Evolutionary conservation across 2,329 filamentous ascomycete genomes (phyloP).

Genomic region (Stemphylium lycopersici): DNA sequence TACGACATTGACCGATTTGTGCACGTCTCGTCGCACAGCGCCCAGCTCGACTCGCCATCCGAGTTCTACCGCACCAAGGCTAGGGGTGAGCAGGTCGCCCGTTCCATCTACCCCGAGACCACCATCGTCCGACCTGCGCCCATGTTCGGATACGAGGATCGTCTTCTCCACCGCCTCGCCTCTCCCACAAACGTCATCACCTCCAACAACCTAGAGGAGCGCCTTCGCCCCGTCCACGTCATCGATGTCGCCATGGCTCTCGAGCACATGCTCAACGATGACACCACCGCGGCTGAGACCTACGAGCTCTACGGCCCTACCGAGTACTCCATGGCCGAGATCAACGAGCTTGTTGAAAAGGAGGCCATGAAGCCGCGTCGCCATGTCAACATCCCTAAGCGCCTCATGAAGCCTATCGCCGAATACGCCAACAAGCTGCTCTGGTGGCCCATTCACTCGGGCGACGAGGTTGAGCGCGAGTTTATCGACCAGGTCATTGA

Average conservation of each 20-base stretch:
- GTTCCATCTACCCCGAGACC: conserved; percentile 92
- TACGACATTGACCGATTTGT: conserved; percentile 98
- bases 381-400: conserved; percentile 89
- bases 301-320: conserved; percentile 94
- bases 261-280: conserved; percentile 88
- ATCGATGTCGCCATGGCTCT: conserved; percentile 90
- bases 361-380: conserved; percentile 90
- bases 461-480: conserved; percentile 88
- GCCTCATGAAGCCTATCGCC: conserved; percentile 75
- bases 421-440: conserved; percentile 77
- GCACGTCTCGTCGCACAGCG: conserved; percentile 95
- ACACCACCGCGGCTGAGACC: conserved; percentile 86
- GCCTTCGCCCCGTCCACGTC: conserved; percentile 87
- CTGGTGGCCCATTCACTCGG: conserved; percentile 87
- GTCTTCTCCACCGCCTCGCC: conserved; percentile 84
- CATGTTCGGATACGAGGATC: conserved; percentile 94
- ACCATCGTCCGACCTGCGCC: conserved; percentile 95
- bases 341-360: conserved; percentile 83
- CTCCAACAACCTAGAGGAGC: conserved; percentile 91
- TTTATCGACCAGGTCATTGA: conserved; percentile 94
- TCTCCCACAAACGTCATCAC: conserved; percentile 82
- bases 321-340: conserved; percentile 87
- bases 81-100: conserved; percentile 79
- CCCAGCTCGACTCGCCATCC: conserved; percentile 76
- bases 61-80: conserved; percentile 95